Percentiles rank a stretch among this genome's conserved stretches.
These are phyloP conservation scores for Henckelia pumila DNA, from an alignment of 257 asterid species.

Conservation along the genomic window DNA sequence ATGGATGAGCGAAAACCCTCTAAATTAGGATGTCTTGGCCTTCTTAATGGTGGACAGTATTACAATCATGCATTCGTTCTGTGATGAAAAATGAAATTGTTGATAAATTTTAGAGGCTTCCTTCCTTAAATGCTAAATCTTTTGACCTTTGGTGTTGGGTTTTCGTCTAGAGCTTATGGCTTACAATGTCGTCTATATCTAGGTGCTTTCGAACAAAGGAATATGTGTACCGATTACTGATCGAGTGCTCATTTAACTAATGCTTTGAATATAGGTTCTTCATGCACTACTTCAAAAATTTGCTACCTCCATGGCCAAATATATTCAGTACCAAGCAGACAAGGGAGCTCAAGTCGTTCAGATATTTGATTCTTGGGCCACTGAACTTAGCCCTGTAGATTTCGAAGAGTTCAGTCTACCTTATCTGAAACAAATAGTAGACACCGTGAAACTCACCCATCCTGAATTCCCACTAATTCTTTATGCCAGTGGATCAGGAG, in stretches of 20 bases:
- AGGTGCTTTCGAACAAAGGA: background rate
- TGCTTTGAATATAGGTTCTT: constrained; percentile 48
- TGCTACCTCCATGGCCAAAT: constrained; percentile 90
- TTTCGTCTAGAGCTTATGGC: background rate
- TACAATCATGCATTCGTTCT: background rate
- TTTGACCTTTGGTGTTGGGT: background rate
- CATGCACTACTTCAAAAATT: constrained; percentile 85
- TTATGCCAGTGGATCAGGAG: constrained; percentile 97
- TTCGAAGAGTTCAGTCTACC: constrained; percentile 97
- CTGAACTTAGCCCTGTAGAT: constrained; percentile 92
- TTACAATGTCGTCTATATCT: background rate
- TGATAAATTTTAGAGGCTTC: no score
- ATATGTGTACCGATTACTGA: background rate
- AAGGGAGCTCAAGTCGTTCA: constrained; percentile 98
- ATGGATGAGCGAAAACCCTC: no score
- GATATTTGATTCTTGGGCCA: constrained; percentile 99
- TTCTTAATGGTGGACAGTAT: background rate
- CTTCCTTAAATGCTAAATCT: no score
- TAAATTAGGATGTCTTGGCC: background rate
- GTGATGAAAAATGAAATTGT: background rate
- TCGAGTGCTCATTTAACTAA: background rate
- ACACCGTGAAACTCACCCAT: constrained; percentile 71
- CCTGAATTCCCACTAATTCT: constrained; percentile 77
- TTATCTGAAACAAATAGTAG: constrained; percentile 76
- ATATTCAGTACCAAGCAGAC: constrained; percentile 90